Evolutionary conservation across 2,329 filamentous ascomycete species (phyloP), one percentile per base, ranked within the genome.

Genomic region (Calonectria fujianensis): DNA sequence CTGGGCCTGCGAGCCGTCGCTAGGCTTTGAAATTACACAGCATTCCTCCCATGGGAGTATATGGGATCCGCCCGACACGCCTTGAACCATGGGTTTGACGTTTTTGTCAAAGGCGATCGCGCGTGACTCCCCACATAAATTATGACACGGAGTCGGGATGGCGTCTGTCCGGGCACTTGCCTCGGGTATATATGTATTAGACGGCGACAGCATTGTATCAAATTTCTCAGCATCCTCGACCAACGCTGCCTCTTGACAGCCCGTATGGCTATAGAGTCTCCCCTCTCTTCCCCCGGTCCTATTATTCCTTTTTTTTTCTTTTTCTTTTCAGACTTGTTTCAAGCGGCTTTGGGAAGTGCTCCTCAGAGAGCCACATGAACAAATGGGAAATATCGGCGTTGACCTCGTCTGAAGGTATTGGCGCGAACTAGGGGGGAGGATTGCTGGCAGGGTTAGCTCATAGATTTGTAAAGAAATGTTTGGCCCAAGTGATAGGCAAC

Each of bases 391-490:
- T 70, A 39, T 72, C 69, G 76, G 77, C 75, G 77, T 80, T 80
- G 63, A 67, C 69, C 75, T 61, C 57, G 75, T 54, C 67, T 65
- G 65, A 57, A 78, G 75, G 79, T 73, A 73, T 80, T 76, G 71
- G 75, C 70, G 76, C 57, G 79, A 72, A 77, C 64, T 70, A 75
- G 70, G 74, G 66, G 70, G 54, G 73, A 70, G 61, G 70, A 52
- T 77, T 74, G 70, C 54, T 73, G 71, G 75, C 69, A 70, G 65
- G 70, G 68, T 70, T 73, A n/a, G 69, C 72, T 74, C 68, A 80
- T 80, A 80, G 79, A 80, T 74, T 75, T 79, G 77, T 77, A 72
- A 79, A 70, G 76, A 69, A 64, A 78, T 80, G 76, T 76, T 78
- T 67, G 69, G 77, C 72, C 72, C 59, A 70, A 59, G 65, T 66